Evolutionary conservation across 345 rosid genomes (phyloP).

Genomic region (Cardiospermum halicacabum): DNA sequence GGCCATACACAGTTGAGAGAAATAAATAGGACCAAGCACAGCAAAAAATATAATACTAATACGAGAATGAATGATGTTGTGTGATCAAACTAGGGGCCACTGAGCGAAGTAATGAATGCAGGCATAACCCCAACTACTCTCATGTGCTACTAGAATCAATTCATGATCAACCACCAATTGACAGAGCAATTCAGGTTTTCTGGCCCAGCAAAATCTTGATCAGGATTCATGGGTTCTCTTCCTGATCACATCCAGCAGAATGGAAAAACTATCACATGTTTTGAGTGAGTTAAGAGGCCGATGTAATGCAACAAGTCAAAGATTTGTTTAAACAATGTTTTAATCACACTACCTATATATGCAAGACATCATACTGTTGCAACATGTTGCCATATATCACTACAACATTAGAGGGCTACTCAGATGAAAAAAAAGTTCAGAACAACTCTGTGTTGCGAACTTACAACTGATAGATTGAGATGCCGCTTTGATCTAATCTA

Average conservation of each 20-base stretch:
- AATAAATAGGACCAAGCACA: background rate
- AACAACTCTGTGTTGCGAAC: background rate
- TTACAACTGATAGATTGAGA: slow-evolving; percentile 11
- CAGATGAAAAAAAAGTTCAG: background rate
- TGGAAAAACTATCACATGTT: background rate
- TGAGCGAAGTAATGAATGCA: background rate
- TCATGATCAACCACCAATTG: background rate
- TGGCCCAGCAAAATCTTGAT: slow-evolving; percentile 1
- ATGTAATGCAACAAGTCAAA: background rate
- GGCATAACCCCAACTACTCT: background rate
- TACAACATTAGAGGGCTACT: background rate
- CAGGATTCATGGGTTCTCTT: background rate
- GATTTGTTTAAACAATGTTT: too few relatives aligned
- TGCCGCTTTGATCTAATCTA: slow-evolving; percentile 34
- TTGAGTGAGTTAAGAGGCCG: background rate
- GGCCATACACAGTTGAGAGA: background rate
- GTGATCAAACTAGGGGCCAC: background rate
- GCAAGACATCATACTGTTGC: background rate
- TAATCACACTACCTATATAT: background rate
- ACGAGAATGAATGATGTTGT: background rate
- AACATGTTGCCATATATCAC: background rate
- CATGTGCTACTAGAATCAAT: background rate
- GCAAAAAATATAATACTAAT: too few relatives aligned
- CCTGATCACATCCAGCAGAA: background rate
- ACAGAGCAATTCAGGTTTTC: background rate